Base-by-base conservation (phyloP, 2,329 filamentous ascomycete species). In the Rhinocladiella similis region DNA sequence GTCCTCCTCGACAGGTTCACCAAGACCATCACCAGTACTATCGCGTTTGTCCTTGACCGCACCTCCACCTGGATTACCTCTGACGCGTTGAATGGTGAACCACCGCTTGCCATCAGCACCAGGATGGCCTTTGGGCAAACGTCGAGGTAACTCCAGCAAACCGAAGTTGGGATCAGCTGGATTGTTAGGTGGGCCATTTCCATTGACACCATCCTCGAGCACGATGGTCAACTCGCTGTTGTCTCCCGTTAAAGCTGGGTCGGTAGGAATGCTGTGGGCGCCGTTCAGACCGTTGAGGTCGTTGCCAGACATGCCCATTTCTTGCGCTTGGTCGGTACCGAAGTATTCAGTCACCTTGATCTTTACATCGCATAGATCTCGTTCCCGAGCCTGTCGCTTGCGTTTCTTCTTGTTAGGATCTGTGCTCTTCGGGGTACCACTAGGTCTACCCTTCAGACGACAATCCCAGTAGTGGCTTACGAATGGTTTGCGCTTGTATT, bases 401-500 rank as follows among this genome's bases (percentile, higher is more conserved):
- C 89, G 82, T 72, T 91, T 91, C 79, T 90, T 91, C 76, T 91
- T 91, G 69, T 84, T 86, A 0, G 89, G 89, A 65, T 92, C 88
- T 46, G 88, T 84, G 1, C 87, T 89, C 70, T 92, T 91, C 16
- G 62, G 62, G 3, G 89, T 92, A 27, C 89, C 89, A 0, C 89
- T 85, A 0, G 89, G 88, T 0, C 89, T 81, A 20, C 89, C 89
- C 73, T 92, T 92, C 67, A 92, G 81, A 33, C 89, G 83, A 67
- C 89, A 93, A 73, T 92, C 89, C 86, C 88, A 92, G 72, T 92
- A 93, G 72, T 91, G 88, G 1, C 88, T 90, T 53, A 91, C 80
- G 64, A 92, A 90, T n/a, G 87, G 86, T 65, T 90, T 90, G 66
- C 87, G 86, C 75, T 92, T 92, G 72, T 91, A 91, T 52, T 80